Evolutionary conservation across 495 filamentous ascomycete species (phyloP), one percentile per base, ranked within the genome.

Genomic region (Hyaloscypha hepaticicola): DNA sequence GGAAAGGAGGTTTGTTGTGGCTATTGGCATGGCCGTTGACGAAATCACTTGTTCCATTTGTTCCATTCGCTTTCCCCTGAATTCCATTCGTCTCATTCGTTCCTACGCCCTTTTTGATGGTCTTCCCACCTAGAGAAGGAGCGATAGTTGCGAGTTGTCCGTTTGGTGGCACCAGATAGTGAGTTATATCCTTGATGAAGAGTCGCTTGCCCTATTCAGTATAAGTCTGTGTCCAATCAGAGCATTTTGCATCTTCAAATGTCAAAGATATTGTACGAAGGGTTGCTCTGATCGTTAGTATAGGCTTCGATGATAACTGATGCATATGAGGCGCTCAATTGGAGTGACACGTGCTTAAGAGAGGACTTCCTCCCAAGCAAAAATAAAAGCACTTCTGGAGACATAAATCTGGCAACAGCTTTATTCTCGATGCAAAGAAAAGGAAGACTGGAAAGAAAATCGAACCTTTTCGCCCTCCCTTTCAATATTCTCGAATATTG

Each of bases 181-280:
- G 87, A 41, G 89, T 84, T 72, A 99, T 99, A 75, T 98, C 95
- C 75, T 99, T 99, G 84, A 99, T 95, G 80, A 98, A 96, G 69
- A 96, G 76, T 62, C 95, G 89, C 78, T 96, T 97, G 68, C 80
- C 82, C 85, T 89, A 69, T 50, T 55, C 27, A 55, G 52, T 56
- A 53, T 73, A 68, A 71, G 75, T 73, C 55, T 61, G 26, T 29
- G 31, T 26, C 70, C 72, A 26, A 38, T 55, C 55, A 14, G 21
- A 52, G 11, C 19, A 52, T 14, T 45, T 45, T 19, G 16, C 22
- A 53, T n/a, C 22, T 33, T 33, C 12, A 34, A 25, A 41, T 12
- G 33, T 25, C 29, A 53, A 25, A 19, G 19, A 5, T n/a, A n/a
- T n/a, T n/a, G n/a, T n/a, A 28, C 50, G 8, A 24, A 28, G 21